phyloP scores from a whole-genome alignment of 768 basidiomycete species.

The Rhizopogon vulgaris region DNA sequence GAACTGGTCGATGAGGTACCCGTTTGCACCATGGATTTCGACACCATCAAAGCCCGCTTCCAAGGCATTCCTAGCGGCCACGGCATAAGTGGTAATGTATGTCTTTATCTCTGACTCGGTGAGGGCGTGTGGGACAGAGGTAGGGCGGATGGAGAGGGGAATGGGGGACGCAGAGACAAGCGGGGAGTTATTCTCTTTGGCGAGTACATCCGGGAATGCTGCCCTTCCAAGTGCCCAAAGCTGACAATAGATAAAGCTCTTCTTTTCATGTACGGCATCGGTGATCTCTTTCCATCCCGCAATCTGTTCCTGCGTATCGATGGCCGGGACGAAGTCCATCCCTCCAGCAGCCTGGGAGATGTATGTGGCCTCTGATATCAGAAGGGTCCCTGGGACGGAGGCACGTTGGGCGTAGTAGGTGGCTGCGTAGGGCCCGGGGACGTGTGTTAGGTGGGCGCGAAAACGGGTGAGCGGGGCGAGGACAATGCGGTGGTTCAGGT shows the following conservation, averaged over 20 bases:
- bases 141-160: conserved; percentile 4
- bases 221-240: conserved; percentile 45
- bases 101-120: conserved; percentile 38
- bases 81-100: conserved; percentile 36
- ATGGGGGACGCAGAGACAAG: conserved; percentile 21
- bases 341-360: conserved; percentile 27
- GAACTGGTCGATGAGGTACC: conserved; percentile 36
- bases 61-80: conserved; percentile 48
- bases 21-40: conserved; percentile 31
- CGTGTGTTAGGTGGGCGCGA: conserved; percentile 18
- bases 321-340: conserved; percentile 36
- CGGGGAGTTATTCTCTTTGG: conserved; percentile 11
- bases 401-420: conserved; percentile 34
- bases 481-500: conserved; percentile 30
- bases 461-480: conserved; percentile 31
- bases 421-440: conserved; percentile 25
- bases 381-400: conserved; percentile 32
- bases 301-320: conserved; percentile 47
- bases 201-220: conserved; percentile 14
- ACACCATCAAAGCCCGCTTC: conserved; percentile 60
- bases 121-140: conserved; percentile 30
- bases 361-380: conserved; percentile 42
- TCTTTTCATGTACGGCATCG: conserved; percentile 38
- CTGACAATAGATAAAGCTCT: conserved; percentile 38
- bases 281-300: conserved; percentile 46